Evolutionary conservation across 805 yeast genomes (phyloP).

Genomic region (Kuraishia molischiana): DNA sequence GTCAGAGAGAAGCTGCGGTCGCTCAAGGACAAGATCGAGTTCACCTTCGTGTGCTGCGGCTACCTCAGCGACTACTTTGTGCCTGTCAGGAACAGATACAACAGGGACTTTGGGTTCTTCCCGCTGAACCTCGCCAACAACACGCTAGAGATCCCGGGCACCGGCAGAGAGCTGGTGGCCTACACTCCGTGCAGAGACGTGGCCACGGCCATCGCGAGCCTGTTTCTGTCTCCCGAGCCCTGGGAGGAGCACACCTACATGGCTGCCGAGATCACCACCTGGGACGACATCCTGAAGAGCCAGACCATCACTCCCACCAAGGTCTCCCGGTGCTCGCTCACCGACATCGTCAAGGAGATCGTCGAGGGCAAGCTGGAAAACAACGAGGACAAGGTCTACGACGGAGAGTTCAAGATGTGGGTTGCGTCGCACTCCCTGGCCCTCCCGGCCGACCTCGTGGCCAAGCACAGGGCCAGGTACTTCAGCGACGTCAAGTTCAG

Average conservation of each 20-base stretch:
- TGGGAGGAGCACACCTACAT: not conserved
- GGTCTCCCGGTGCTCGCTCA: not conserved
- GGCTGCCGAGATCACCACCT: not conserved
- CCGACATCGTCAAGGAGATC: conserved; percentile 1
- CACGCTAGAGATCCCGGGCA: not conserved
- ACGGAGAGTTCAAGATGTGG: not conserved
- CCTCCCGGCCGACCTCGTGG: conserved; percentile 1
- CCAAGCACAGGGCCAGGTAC: not conserved
- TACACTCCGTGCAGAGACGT: not conserved
- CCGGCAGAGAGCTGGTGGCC: not conserved
- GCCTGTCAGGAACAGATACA: conserved; percentile 1
- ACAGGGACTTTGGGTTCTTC: not conserved
- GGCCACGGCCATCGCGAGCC: not conserved
- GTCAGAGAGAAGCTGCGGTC: not conserved
- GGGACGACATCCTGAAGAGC: not conserved
- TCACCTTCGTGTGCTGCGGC: not conserved
- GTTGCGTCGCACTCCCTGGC: not conserved
- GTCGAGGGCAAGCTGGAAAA: not conserved
- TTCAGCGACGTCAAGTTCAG: not conserved
- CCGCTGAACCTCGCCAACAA: not conserved
- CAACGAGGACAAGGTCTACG: not conserved
- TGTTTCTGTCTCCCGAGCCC: conserved; percentile 1
- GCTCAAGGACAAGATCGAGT: not conserved
- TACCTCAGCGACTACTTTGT: not conserved
- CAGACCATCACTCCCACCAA: not conserved